Conservation (phyloP, 202 grass and related monocot species). For the Bolboschoenoplectus hybrid region DNA sequence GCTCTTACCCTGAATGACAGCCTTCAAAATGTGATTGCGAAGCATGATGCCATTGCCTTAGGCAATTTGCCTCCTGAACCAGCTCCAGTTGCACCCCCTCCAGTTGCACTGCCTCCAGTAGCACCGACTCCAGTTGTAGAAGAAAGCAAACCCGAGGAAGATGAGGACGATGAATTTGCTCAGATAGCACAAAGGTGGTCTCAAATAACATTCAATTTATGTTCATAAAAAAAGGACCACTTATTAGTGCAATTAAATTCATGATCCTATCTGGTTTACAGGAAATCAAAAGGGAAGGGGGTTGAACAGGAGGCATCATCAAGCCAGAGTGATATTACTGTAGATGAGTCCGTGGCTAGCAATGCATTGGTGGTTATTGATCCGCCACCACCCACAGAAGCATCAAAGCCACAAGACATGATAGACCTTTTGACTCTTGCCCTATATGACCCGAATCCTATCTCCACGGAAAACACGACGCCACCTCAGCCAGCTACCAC, state of each 20-base stretch:
- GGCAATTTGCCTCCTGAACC: constrained; percentile 55
- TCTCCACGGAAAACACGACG: constrained; percentile 45
- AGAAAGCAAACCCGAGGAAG: constrained; percentile 39
- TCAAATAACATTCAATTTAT: constrained; percentile 14
- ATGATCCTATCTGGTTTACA: constrained; percentile 44
- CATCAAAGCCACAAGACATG: constrained; percentile 82
- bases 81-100: constrained; percentile 35
- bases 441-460: constrained; percentile 62
- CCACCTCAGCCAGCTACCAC: constrained; percentile 23
- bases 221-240: neutral
- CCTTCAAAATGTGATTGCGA: constrained; percentile 75
- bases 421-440: constrained; percentile 87
- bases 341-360: constrained; percentile 60
- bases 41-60: constrained; percentile 74
- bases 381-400: constrained; percentile 46
- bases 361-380: constrained; percentile 68
- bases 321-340: constrained; percentile 58
- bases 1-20: constrained; percentile 76
- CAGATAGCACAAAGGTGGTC: constrained; percentile 78
- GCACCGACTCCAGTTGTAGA: constrained; percentile 41
- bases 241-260: constrained; percentile 41
- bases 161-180: constrained; percentile 88
- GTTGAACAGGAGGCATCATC: constrained; percentile 59
- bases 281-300: constrained; percentile 64
- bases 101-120: constrained; percentile 40